These are phyloP conservation scores for barrel medic (Medicago truncatula) DNA, from an alignment of 306 rosid species.

Conservation along the genomic window MtrunA17r5.0-ANR NC_053049.1:36747001-36747500, in stretches of 20 bases:
- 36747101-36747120: conserved; percentile 63
- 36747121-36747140: conserved; percentile 52
- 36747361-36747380: conserved; percentile 68
- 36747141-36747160: conserved; percentile 73
- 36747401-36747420: conserved; percentile 64
- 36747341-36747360: conserved; percentile 76
- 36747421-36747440: conserved; percentile 70
- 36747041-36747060: conserved; percentile 65
- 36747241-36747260: conserved; percentile 95
- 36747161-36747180: conserved; percentile 96
- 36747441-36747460: conserved; percentile 54
- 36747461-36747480: conserved; percentile 61
- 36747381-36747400: conserved; percentile 86
- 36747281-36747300: conserved; percentile 70
- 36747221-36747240: conserved; percentile 62
- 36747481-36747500: conserved; percentile 59
- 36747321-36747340: conserved; percentile 73
- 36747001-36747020: conserved; percentile 37
- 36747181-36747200: conserved; percentile 75
- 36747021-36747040: conserved; percentile 28
- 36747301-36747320: conserved; percentile 68
- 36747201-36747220: conserved; percentile 62
- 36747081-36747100: conserved; percentile 52
- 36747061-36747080: conserved; percentile 59
- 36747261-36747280: conserved; percentile 68